Base-by-base conservation (phyloP, 345 rosid genomes). In the Brassica juncea region DNA sequence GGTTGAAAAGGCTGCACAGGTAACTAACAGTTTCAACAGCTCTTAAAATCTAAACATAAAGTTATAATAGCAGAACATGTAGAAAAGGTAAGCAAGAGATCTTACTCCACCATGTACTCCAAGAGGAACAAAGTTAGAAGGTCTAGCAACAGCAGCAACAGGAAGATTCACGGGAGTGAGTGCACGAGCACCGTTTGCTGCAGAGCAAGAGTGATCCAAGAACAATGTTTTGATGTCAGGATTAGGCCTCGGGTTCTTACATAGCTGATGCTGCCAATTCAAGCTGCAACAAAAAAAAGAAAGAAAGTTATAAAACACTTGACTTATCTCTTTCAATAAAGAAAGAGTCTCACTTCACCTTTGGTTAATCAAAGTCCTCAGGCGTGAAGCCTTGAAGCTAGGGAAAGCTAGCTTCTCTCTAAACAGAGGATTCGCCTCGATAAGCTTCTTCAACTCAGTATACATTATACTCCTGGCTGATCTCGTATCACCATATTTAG, bases 241-340 rank as follows among this genome's bases (percentile, higher is more conserved):
- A 76, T 93, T 93, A 63, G 92, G 82, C 81, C 93, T 87, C 32
- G 98, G 98, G 76, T 91, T 93, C 84, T 93, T 93, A 80, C 98
- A 93, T 57, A 93, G 91, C 80, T 93, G 98, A 72, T 93, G 98
- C 82, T 93, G 97, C 98, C 97, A 93, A 73, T 93, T 93, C 76
- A 93, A 84, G 86, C 98, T 91, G 93, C 76, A 79, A 39, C 5
- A 39, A 39, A 12, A 12, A 39, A n/a, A n/a, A n/a, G n/a, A n/a
- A n/a, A n/a, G n/a, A n/a, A n/a, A n/a, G n/a, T n/a, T n/a, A n/a
- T n/a, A n/a, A 10, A 10, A 72, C 68, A 65, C 10, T 28, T 8
- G 8, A 70, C 34, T 35, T 21, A 28, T 55, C 28, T 25, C 1
- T 3, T 37, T 72, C 34, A 28, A 25, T 28, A 63, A 52, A n/a